Evolutionary conservation across 495 filamentous ascomycete genomes (phyloP).

Genomic region (Penicillium samsonianum): DNA sequence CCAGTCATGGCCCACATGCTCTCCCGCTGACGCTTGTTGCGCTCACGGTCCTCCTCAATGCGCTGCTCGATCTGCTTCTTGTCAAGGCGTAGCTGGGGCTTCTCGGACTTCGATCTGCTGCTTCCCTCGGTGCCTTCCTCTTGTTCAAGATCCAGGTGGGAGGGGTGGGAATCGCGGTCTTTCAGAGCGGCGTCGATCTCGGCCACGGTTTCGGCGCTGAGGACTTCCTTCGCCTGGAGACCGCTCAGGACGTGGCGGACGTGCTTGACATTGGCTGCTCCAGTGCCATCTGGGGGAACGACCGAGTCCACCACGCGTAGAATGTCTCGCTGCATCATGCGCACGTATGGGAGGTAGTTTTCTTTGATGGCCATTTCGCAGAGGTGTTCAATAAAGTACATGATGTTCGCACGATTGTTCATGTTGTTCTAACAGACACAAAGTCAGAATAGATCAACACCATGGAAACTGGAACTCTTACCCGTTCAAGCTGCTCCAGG

Average conservation of each 20-base stretch:
- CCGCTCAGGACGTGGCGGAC: conserved; percentile 76
- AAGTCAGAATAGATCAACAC: not conserved
- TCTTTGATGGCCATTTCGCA: conserved; percentile 82
- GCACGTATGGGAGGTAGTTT: conserved; percentile 71
- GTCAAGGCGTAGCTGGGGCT: conserved; percentile 59
- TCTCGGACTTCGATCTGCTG: conserved; percentile 31
- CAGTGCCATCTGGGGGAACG: conserved; percentile 82
- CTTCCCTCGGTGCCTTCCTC: conserved; percentile 34
- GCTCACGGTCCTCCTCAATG: conserved; percentile 94
- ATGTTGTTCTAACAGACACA: conserved; percentile 68
- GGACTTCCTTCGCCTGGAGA: conserved; percentile 65
- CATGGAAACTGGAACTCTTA: conserved; percentile 34
- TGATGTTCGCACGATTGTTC: conserved; percentile 97
- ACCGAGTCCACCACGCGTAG: conserved; percentile 79
- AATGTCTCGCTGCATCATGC: conserved; percentile 94
- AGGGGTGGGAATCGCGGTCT: conserved; percentile 62
- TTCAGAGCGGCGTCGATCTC: conserved; percentile 81
- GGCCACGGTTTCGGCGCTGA: conserved; percentile 64
- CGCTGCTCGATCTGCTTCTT: conserved; percentile 89
- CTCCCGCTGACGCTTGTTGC: conserved; percentile 88
- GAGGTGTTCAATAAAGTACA: conserved; percentile 97
- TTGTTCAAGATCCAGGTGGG: conserved; percentile 42
- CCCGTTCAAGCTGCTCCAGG: conserved; percentile 87
- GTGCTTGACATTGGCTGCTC: conserved; percentile 92
- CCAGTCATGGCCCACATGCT: conserved; percentile 81